Evolutionary conservation across 805 yeast species (phyloP).

Genomic region (Danielia oregonensis): DNA sequence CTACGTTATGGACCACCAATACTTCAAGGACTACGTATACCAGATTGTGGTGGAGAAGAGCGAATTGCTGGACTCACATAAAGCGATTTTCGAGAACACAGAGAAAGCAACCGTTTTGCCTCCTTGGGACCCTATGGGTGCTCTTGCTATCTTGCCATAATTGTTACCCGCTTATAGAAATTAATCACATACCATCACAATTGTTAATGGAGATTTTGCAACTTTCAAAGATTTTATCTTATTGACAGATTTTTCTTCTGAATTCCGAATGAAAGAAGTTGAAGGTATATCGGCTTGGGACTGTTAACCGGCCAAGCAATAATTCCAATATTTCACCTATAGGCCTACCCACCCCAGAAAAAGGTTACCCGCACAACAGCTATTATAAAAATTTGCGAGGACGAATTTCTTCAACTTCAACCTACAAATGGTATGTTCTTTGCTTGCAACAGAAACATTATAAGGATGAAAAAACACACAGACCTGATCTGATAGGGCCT

Average conservation of each 20-base stretch:
- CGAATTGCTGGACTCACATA: slow-evolving; percentile 24
- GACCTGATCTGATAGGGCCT: slow-evolving; percentile 21
- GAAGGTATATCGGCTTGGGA: no score
- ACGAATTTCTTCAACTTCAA: not conserved
- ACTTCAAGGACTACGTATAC: slow-evolving; percentile 70
- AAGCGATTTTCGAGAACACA: slow-evolving; percentile 34
- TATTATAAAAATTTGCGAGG: not conserved
- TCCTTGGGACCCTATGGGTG: slow-evolving; percentile 80
- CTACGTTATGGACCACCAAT: slow-evolving; percentile 68
- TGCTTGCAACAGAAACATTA: slow-evolving; percentile 4
- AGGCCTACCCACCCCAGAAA: no score
- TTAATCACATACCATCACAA: no score
- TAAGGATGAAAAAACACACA: slow-evolving; percentile 20
- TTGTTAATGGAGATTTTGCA: no score
- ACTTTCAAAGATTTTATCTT: no score
- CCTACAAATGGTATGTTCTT: slow-evolving; percentile 13
- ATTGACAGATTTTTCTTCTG: no score
- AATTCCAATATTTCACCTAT: no score
- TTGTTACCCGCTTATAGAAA: no score
- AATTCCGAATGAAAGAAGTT: no score
- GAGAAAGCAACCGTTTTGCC: slow-evolving; percentile 54
- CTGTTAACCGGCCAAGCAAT: no score
- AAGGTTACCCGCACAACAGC: slow-evolving; percentile 1
- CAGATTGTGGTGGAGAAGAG: slow-evolving; percentile 51
- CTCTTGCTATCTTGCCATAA: slow-evolving; percentile 43